phyloP scores from a whole-genome alignment of 73 alveolate genomes.

The Paramecium bursaria region DNA sequence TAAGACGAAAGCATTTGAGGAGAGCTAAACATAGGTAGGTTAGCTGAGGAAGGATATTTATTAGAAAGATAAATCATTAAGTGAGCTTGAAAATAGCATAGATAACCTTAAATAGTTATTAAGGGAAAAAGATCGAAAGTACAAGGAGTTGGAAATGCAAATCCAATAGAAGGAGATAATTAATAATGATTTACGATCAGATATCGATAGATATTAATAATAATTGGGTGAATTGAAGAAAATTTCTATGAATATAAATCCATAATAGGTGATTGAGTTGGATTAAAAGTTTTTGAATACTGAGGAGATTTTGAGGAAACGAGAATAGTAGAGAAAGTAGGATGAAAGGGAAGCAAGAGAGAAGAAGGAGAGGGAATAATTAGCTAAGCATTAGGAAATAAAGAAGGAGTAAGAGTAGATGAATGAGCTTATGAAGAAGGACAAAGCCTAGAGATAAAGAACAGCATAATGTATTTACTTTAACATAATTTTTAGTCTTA shows the following conservation, averaged over 20 bases:
- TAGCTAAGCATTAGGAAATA: not conserved
- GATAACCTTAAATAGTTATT: not conserved
- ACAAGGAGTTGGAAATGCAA: not conserved
- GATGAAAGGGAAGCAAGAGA: not conserved
- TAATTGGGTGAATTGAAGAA: not conserved
- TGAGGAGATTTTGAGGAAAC: not conserved
- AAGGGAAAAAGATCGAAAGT: not conserved
- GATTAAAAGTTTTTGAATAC: not conserved
- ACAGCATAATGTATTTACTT: not conserved
- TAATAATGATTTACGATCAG: not conserved
- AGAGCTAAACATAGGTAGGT: not conserved
- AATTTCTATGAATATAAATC: not conserved
- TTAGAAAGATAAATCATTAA: not conserved
- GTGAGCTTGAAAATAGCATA: not conserved
- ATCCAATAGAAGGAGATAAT: not conserved
- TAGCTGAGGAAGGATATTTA: not conserved
- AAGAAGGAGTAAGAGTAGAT: not conserved
- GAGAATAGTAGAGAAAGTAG: conserved; percentile 20
- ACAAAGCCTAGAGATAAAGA: not conserved
- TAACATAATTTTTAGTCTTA: conserved; percentile 7
- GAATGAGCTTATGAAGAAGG: not conserved
- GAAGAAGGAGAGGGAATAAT: not conserved
- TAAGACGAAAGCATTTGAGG: not conserved
- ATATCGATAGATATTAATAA: not conserved
- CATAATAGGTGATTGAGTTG: not conserved